These are phyloP conservation scores for Ilex paraguariensis DNA, from an alignment of 305 asterid genomes.

Conservation along the genomic window DNA sequence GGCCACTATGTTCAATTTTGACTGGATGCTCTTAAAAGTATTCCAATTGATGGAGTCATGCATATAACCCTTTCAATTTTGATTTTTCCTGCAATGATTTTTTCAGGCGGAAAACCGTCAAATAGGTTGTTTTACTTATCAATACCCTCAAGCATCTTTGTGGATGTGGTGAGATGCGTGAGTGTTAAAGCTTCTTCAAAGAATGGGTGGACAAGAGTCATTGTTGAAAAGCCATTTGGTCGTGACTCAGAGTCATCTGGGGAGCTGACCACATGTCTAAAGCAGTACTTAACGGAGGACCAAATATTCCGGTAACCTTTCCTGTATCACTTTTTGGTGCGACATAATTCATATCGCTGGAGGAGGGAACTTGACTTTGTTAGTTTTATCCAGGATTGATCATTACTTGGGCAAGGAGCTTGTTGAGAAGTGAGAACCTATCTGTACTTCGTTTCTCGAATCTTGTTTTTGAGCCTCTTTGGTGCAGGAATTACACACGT, in stretches of 20 bases:
- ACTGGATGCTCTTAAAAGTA: no score
- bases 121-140: conserved; percentile 83
- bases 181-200: conserved; percentile 68
- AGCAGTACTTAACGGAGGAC: conserved; percentile 67
- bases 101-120: conserved; percentile 56
- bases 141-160: conserved; percentile 82
- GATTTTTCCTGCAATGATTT: no score
- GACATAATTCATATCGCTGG: no score
- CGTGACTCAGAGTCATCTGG: conserved; percentile 78
- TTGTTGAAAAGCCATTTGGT: conserved; percentile 90
- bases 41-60: no score
- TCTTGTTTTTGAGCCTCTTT: conserved; percentile 89
- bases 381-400: conserved; percentile 56
- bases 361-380: conserved; percentile 15
- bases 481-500: conserved; percentile 85
- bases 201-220: conserved; percentile 89
- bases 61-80: no score
- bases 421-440: conserved; percentile 81
- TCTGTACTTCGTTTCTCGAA: conserved; percentile 90
- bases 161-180: conserved; percentile 80
- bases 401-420: conserved; percentile 93
- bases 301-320: conserved; percentile 82
- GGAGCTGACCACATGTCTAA: conserved; percentile 62
- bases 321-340: background rate
- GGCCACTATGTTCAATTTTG: no score